Base-by-base conservation (phyloP, 257 asterid genomes). In the Galeopsis tetrahit region DNA sequence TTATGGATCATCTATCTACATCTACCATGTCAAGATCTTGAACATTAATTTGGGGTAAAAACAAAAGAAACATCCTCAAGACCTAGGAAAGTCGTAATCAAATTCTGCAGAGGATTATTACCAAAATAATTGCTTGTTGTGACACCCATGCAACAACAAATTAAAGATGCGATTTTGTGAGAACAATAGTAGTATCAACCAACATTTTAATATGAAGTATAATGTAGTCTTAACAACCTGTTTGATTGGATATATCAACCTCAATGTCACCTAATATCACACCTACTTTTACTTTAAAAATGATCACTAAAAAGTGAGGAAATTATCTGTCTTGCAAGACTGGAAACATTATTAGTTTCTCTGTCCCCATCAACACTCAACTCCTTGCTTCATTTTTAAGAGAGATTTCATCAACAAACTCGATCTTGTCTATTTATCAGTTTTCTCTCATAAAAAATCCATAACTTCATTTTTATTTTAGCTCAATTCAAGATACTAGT, bases 341-440 rank as follows among this genome's bases (percentile, higher is more conserved):
- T 57, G 68, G 72, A 52, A 59, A 55, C 77, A 77, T 80, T 60
- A 75, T 80, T 68, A 55, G 79, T 62, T 80, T 21, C 64, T 15
- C 35, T 63, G 79, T 80, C 81, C 33, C 77, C 77, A 77, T 75
- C 83, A 75, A 33, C 28, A 61, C 68, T 61, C 69, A 55, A 55
- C 44, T 60, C 63, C 53, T 74, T 75, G 79, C 86, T 84, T 84
- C 72, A 79, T 58, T 79, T 75, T 70, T 2, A 84, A 79, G 83
- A 14, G 21, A 56, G 58, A 44, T 35, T 46, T 44, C 31, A 65
- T 40, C 66, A 7, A 3, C 7, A 69, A 70, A 32, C 67, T 4
- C 28, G 28, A 21, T 21, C 28, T 21, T 21, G 28, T 21, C 28
- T 21, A 21, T 21, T 21, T 21, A 21, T 21, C 28, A 21, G 7